Conservation (phyloP, 352 stramenopile species). For the Pilasporangium apinafurcum region DNA sequence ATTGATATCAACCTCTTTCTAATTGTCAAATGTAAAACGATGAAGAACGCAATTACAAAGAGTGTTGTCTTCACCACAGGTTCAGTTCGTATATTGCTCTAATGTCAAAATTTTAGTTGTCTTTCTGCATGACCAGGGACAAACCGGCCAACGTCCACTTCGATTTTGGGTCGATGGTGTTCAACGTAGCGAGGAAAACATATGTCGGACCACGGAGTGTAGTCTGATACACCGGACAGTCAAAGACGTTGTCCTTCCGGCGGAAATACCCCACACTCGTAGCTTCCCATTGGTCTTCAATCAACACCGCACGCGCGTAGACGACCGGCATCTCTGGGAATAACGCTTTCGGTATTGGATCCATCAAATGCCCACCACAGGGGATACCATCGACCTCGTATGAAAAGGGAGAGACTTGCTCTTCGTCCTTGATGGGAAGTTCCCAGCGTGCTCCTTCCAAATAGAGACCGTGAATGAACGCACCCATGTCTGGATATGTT, state of each 20-base stretch:
- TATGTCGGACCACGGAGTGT: conserved; percentile 94
- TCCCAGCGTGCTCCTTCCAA: conserved; percentile 94
- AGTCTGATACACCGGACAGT: conserved; percentile 96
- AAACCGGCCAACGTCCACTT: conserved; percentile 93
- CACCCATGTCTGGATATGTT: conserved; percentile 71
- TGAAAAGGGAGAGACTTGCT: conserved; percentile 71
- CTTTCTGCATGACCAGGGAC: conserved; percentile 92
- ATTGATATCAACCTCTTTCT: too few relatives aligned
- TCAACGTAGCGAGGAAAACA: conserved; percentile 94
- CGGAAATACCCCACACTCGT: conserved; percentile 93
- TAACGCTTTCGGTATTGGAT: conserved; percentile 92
- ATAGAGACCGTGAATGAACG: conserved; percentile 93
- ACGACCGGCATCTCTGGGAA: conserved; percentile 84
- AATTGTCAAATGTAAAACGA: too few relatives aligned
- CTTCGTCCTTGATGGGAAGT: conserved; percentile 50
- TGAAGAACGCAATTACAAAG: too few relatives aligned
- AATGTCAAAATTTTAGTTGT: conserved; percentile 37
- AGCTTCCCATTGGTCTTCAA: conserved; percentile 91
- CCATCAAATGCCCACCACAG: conserved; percentile 82
- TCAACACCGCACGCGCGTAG: conserved; percentile 91
- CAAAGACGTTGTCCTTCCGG: conserved; percentile 82
- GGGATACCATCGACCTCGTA: conserved; percentile 84
- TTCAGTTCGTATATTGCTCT: not conserved
- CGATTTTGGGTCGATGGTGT: conserved; percentile 64
- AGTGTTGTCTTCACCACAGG: too few relatives aligned